Base-by-base conservation (phyloP, 768 basidiomycete species). In the Podaxis carcinomalis region DNA sequence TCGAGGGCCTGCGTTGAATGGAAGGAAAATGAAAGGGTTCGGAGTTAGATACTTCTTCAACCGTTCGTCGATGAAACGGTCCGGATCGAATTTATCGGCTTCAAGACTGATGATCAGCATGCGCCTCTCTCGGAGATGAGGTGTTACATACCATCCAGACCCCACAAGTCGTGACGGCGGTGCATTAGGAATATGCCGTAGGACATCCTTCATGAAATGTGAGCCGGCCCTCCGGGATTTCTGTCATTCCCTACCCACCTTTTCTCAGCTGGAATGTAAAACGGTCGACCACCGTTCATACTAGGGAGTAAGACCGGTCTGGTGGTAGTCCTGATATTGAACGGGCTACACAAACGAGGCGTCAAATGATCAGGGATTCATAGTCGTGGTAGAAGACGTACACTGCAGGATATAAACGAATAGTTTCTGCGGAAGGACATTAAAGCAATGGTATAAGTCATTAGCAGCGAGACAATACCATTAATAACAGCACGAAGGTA, bases 11-110 rank as follows among this genome's bases (percentile, higher is more conserved):
- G 80, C 81, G 62, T 81, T 83, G 72, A 83, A 83, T 2, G 81
- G 81, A 13, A 83, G 66, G 68, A 83, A 84, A 40, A 83, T 80
- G 75, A 80, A 85, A 0, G 85, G 84, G 63, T 85, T 85, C 5
- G 79, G 76, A 0, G 75, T 79, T 62, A 85, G 67, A 63, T 87
- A 84, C 63, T 82, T 85, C 3, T 77, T 74, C 44, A 86, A 56
- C 2, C 87, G 76, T 32, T 82, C 80, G 62, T 89, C 87, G 42
- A 89, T 68, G 77, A 87, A 89, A 1, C 87, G 78, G 62, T 87
- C 83, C 0, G 88, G 88, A 66, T 89, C 87, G 63, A 88, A 90
- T 59, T 72, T 64, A 2, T 79, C 68, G n/a, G 85, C 85, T 86
- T 51, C 5, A 25, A n/a, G 19, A 32, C 40, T n/a, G 16, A 6